Conservation (phyloP, 1,284 basidiomycete species). For the Trichosporon coremiiforme region DNA sequence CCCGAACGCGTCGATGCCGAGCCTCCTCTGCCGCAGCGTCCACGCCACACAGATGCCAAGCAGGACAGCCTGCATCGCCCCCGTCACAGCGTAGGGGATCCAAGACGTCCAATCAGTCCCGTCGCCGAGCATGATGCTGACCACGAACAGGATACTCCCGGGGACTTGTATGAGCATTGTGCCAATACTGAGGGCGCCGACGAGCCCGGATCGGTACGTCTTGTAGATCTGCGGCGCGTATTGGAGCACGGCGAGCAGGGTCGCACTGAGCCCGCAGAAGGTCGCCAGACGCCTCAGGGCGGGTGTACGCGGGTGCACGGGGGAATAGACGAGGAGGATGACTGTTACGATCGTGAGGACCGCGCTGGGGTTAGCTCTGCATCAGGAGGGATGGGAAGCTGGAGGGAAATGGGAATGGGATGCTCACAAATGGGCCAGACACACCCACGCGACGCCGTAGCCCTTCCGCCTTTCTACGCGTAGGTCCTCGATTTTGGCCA, state of each 20-base stretch:
- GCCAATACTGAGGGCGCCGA: slow-evolving; percentile 86
- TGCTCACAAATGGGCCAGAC: slow-evolving; percentile 73
- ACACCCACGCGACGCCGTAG: slow-evolving; percentile 70
- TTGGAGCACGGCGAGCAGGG: slow-evolving; percentile 75
- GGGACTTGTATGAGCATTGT: slow-evolving; percentile 95
- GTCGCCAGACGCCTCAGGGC: slow-evolving; percentile 72
- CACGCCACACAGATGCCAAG: slow-evolving; percentile 78
- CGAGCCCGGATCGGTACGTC: slow-evolving; percentile 75
- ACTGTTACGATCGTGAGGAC: slow-evolving; percentile 45
- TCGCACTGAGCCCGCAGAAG: slow-evolving; percentile 81
- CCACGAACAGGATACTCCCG: slow-evolving; percentile 83
- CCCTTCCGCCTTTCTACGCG: slow-evolving; percentile 72
- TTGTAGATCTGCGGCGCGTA: slow-evolving; percentile 84
- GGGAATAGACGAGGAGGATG: slow-evolving; percentile 55
- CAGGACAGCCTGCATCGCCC: slow-evolving; percentile 78
- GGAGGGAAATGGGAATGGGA: no score
- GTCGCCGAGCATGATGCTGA: slow-evolving; percentile 74
- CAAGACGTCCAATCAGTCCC: slow-evolving; percentile 88
- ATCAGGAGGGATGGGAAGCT: slow-evolving; percentile 25
- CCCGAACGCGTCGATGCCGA: slow-evolving; percentile 93
- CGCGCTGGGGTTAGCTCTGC: slow-evolving; percentile 33
- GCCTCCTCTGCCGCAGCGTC: slow-evolving; percentile 71
- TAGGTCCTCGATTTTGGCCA: background rate
- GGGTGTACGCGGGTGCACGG: slow-evolving; percentile 55
- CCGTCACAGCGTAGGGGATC: slow-evolving; percentile 82